Base-by-base conservation (phyloP, 1,284 basidiomycete genomes). In the Cutaneotrichosporon sp. region DNA sequence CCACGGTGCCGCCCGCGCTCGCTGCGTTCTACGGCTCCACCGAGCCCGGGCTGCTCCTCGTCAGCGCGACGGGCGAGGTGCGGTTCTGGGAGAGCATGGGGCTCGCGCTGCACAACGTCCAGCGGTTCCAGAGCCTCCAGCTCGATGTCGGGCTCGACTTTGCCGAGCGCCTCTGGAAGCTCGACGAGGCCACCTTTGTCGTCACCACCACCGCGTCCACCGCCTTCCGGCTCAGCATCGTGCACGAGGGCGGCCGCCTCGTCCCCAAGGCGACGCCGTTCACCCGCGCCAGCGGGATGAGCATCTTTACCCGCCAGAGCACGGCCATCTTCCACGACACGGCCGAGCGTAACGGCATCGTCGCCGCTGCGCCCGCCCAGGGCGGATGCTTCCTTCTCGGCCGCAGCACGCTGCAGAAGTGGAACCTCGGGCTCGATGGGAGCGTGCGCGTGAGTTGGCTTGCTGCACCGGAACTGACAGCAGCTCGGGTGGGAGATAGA, bases 41-140 rank as follows among this genome's bases (percentile, higher is more conserved):
- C 4, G 81, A 82, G 62, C 81, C 81, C 0, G 80, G 81, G 14
- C 75, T 81, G 38, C 65, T 82, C 10, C 62, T 79, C 22, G 71
- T 81, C 14, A 70, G 70, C 13, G 66, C 77, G 1, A 66, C 73
- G 4, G 81, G 81, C 25, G 74, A 78, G 38, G 60, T 81, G 24
- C 68, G 78, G 1, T 78, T 77, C 53, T 82, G 81, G 81, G 78
- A 81, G 53, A 73, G 67, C 38, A 72, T 81, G 67, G 75, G 72
- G 33, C 61, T 76, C 25, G 79, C 80, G 1, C 72, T 82, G 27
- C 70, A 75, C 18, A 76, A 74, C 36, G 76, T 63, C 57, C 73
- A 71, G 29, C 63, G 67, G 20, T 78, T 65, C 53, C 69, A 72
- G 51, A 57, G 52, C 18, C 27, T 69, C 6, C 64, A 73, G 53